A percentile compares a stretch with the other conserved stretches of the same genome.
These are phyloP conservation scores for Pharus latifolius DNA, from an alignment of 176 grass and related monocot species.

Conservation along the genomic window DNA sequence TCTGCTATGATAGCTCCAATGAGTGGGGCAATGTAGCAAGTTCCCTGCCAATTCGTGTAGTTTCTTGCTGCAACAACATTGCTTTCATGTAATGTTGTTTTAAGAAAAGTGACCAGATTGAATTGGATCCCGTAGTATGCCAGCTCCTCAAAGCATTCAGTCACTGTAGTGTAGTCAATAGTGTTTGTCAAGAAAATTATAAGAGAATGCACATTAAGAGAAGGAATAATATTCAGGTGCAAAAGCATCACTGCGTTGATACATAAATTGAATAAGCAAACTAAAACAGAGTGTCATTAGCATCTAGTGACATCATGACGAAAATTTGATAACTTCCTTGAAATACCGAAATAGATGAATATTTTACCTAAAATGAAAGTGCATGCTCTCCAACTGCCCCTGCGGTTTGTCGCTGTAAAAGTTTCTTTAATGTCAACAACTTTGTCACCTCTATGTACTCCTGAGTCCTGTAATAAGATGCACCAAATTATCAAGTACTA, in stretches of 20 bases:
- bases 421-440: conserved; percentile 29
- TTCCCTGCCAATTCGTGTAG: conserved; percentile 63
- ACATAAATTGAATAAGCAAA: not conserved
- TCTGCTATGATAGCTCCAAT: conserved; percentile 69
- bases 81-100: conserved; percentile 43
- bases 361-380: conserved; percentile 51
- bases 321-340: not conserved
- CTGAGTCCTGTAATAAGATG: conserved; percentile 11
- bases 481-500: not conserved
- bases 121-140: conserved; percentile 54
- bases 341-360: not conserved
- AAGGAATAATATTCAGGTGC: not conserved
- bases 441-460: conserved; percentile 3
- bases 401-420: conserved; percentile 9
- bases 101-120: conserved; percentile 70
- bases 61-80: conserved; percentile 50
- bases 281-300: not conserved
- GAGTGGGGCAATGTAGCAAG: conserved; percentile 54
- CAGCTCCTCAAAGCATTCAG: conserved; percentile 54
- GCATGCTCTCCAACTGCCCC: conserved; percentile 68
- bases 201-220: not conserved
- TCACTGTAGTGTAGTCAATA: conserved; percentile 28
- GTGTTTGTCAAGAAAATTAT: not conserved
- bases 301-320: not conserved
- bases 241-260: not conserved